Evolutionary conservation across 2,329 filamentous ascomycete genomes (phyloP).

Genomic region (Myriosclerotinia curreyana): DNA sequence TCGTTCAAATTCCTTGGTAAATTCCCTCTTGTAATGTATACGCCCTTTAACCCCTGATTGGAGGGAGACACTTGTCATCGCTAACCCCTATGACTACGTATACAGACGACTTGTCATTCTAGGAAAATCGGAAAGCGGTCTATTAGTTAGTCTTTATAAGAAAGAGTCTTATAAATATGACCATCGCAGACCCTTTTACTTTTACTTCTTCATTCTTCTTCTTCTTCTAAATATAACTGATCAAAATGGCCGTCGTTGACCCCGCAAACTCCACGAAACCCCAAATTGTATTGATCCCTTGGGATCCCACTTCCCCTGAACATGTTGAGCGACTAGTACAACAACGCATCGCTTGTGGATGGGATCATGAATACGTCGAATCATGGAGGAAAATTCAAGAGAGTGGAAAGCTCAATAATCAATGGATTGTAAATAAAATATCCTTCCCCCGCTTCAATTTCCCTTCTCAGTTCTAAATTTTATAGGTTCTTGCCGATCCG

Average conservation of each 20-base stretch:
- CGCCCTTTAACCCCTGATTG: constrained; percentile 10
- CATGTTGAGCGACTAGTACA: constrained; percentile 44
- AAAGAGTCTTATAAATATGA: constrained; percentile 4
- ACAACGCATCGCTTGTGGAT: constrained; percentile 48
- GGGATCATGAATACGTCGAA: constrained; percentile 43
- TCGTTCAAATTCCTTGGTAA: background rate
- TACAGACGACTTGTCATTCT: background rate
- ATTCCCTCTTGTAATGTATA: background rate
- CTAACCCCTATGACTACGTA: background rate
- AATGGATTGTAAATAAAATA: constrained; percentile 32
- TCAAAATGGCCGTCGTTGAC: constrained; percentile 1
- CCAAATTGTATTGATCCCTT: constrained; percentile 44
- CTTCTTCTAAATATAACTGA: background rate
- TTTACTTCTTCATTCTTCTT: constrained; percentile 4
- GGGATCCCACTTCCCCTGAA: constrained; percentile 43
- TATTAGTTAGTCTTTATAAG: too few relatives aligned
- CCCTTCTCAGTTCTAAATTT: constrained; percentile 7
- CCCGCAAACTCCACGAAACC: constrained; percentile 12
- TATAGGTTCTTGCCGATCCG: constrained; percentile 27
- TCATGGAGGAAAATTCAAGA: constrained; percentile 27
- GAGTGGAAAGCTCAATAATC: constrained; percentile 28
- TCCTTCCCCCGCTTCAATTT: background rate
- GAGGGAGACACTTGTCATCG: background rate
- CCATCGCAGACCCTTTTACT: background rate
- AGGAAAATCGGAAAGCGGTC: background rate